Base-by-base conservation (phyloP, 2,329 filamentous ascomycete species). In the Apiospora sp. region DNA sequence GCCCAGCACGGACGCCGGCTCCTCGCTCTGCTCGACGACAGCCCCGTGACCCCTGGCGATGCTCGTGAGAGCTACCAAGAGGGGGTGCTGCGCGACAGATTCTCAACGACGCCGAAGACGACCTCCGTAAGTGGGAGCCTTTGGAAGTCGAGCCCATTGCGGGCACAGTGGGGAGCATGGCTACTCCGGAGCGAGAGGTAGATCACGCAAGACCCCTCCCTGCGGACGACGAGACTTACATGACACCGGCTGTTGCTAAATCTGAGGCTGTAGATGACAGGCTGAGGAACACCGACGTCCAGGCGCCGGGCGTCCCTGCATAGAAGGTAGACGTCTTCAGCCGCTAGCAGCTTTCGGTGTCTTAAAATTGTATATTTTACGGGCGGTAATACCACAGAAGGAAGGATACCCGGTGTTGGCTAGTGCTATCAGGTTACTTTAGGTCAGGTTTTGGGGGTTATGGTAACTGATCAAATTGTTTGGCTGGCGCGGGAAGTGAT, bases 21-120 rank as follows among this genome's bases (percentile, higher is more conserved):
- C 48, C 83, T 99, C 72, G 91, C 93, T 77, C 89, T 97, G 51
- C 89, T 99, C 14, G 96, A 99, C 78, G 96, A 98, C 81, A 92
- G 92, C 0, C 94, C 96, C 0, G 91, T 98, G 43, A 92, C 97
- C 0, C 96, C 96, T 1, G 96, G 96, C 68, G 94, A 98, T 81
- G 82, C 87, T 22, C 91, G 92, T 69, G 86, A 88, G n/a, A 83
- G 87, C 0, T 98, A 96, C 80, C 86, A 90, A 48, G 85, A 92
- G 72, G 86, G 12, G 85, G 88, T 16, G 90, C 92, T 75, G 94
- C 94, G 2, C 91, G 94, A 71, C 93, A 97, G 81, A 90, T 98
- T 67, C 89, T 99, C 37, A 96, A 97, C 79, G 95, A 98, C 75
- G 95, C 95, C 58, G 96, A 99, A 83, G 92, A 94, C 71, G 94